A percentile compares a stretch with the other conserved stretches of the same genome.
phyloP scores from a whole-genome alignment of 495 filamentous ascomycete species.

The Paragyromitra xinjiangensis region DNA sequence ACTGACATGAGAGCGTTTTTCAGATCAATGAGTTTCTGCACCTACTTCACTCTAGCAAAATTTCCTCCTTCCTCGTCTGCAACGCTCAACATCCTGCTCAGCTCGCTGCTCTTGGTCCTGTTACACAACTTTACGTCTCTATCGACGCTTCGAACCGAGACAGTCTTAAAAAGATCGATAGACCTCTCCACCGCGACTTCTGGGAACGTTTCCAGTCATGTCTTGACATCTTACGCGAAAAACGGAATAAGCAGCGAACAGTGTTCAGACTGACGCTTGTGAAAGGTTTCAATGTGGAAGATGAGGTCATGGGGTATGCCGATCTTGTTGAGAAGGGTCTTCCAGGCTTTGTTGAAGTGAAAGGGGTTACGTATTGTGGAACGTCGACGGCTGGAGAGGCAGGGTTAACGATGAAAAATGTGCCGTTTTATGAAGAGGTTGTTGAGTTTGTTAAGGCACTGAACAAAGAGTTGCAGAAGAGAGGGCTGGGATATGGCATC shows the following conservation, averaged over 20 bases:
- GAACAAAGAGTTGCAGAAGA: slow-evolving; percentile 68
- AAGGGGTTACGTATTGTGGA: slow-evolving; percentile 96
- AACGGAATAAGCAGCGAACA: slow-evolving; percentile 82
- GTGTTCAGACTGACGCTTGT: slow-evolving; percentile 96
- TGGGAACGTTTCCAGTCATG: slow-evolving; percentile 94
- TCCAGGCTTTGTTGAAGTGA: slow-evolving; percentile 91
- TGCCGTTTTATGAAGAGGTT: slow-evolving; percentile 93
- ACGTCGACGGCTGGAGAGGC: slow-evolving; percentile 81
- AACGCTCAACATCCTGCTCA: slow-evolving; percentile 98
- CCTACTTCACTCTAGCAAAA: slow-evolving; percentile 82
- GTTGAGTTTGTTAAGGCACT: slow-evolving; percentile 78
- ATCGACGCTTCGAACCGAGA: slow-evolving; percentile 95
- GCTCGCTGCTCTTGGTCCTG: slow-evolving; percentile 77
- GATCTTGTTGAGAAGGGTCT: slow-evolving; percentile 83
- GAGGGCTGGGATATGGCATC: slow-evolving; percentile 84
- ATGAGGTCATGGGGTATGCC: slow-evolving; percentile 89
- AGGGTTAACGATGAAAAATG: slow-evolving; percentile 92
- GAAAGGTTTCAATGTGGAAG: slow-evolving; percentile 95
- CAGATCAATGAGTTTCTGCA: slow-evolving; percentile 88
- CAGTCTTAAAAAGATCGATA: slow-evolving; percentile 82
- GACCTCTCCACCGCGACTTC: slow-evolving; percentile 93
- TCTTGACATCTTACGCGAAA: slow-evolving; percentile 85
- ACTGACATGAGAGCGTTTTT: slow-evolving; percentile 5
- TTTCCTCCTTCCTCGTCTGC: slow-evolving; percentile 94
- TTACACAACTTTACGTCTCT: slow-evolving; percentile 94